Percentiles rank a stretch among this genome's conserved stretches.
Evolutionary conservation across 306 rosid genomes (phyloP).

Genomic region (Aeschynomene evenia): DNA sequence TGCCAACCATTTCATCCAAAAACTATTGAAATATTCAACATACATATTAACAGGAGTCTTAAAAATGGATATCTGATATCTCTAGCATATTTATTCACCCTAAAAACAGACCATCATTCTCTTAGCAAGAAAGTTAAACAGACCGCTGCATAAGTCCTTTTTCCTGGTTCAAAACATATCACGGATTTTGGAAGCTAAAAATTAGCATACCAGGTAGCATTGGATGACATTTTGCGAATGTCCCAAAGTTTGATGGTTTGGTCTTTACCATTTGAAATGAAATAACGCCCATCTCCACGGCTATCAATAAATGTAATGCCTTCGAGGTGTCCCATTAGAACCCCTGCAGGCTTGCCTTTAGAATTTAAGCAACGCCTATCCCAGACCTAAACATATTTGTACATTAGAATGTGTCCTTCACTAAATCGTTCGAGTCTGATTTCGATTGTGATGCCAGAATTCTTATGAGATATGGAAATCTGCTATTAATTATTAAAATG

Average conservation of each 20-base stretch:
- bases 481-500: not conserved
- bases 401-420: slow-evolving; percentile 5
- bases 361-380: slow-evolving; percentile 78
- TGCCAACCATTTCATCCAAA: slow-evolving; percentile 25
- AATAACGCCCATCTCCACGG: slow-evolving; percentile 91
- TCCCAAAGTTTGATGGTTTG: slow-evolving; percentile 98
- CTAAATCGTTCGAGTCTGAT: too few species aligned
- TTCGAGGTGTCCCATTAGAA: slow-evolving; percentile 81
- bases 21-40: not conserved
- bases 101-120: not conserved
- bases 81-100: not conserved
- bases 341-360: slow-evolving; percentile 74
- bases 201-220: slow-evolving; percentile 54
- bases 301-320: slow-evolving; percentile 86
- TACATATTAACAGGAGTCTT: not conserved
- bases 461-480: not conserved
- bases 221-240: slow-evolving; percentile 78
- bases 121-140: not conserved
- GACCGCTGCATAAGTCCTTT: not conserved
- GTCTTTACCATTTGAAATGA: slow-evolving; percentile 94
- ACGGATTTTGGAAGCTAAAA: not conserved
- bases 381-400: slow-evolving; percentile 69
- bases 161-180: not conserved
- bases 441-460: not conserved
- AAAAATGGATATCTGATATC: not conserved